Evolutionary conservation across 306 rosid species (phyloP).

Genomic region (Citrullus mucosospermus): DNA sequence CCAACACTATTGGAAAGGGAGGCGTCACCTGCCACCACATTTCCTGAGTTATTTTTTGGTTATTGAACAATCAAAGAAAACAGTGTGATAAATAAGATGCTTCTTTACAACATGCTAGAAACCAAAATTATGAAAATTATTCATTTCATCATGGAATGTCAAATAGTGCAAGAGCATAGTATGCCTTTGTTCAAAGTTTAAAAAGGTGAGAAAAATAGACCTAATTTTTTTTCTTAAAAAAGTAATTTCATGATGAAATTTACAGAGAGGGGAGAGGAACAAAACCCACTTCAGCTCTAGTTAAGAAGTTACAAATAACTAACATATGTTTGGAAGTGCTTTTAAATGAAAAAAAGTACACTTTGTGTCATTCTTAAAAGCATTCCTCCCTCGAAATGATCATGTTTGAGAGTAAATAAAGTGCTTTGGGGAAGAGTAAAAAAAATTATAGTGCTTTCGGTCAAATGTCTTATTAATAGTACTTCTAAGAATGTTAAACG

Average conservation of each 20-base stretch:
- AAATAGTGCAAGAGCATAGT: neutral
- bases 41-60: constrained; percentile 17
- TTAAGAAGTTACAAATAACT: neutral
- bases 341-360: neutral
- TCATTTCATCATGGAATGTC: neutral
- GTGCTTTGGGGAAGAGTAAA: neutral
- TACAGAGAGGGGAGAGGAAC: neutral
- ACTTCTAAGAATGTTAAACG: neutral
- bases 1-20: constrained; percentile 58
- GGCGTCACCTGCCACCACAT: constrained; percentile 72
- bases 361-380: neutral
- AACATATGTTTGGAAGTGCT: neutral
- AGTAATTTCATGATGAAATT: neutral
- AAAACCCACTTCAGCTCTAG: neutral
- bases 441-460: neutral
- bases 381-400: neutral
- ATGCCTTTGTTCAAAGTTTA: neutral
- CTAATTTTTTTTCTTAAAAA: neutral
- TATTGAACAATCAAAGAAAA: neutral
- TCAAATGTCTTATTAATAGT: neutral
- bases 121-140: neutral
- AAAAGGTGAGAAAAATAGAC: neutral
- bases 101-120: neutral
- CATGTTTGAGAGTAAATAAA: neutral
- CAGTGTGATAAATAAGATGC: neutral